Evolutionary conservation across 2,329 filamentous ascomycete genomes (phyloP), one percentile per base, ranked within the genome.

Genomic region (Basipetospora chlamydospora): DNA sequence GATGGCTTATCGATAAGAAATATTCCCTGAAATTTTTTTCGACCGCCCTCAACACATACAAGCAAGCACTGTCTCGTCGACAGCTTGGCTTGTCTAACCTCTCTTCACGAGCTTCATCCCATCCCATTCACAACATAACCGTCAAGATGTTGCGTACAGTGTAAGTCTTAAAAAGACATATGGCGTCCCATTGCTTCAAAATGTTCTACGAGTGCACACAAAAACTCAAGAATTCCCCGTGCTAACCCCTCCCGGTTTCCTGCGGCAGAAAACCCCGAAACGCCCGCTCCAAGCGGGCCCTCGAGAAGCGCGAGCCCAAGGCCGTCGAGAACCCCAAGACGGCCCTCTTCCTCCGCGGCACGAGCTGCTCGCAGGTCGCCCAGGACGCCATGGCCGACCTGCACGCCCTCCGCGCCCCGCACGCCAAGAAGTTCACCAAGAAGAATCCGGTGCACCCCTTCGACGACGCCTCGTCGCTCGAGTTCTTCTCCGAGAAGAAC

Each of bases 401-500:
- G 39, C 74, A 85, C 59, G 73, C 83, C 33, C 67, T 98, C 52
- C 87, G 88, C 49, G 77, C 81, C 51, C 86, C 87, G 3, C 70
- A 88, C 42, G 78, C 79, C 44, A 80, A 92, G 58, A 86, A 87
- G 47, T 94, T 98, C 64, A 83, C 77, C 60, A 98, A 96, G 72
- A 96, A 96, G 67, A 98, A 98, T 60, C 70, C 77, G 47, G 80
- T 94, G 49, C 86, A 90, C 58, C 90, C 90, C 2, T 98, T 98
- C 58, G 88, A 95, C 58, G 86, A 92, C 55, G 64, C 81, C 44
- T 67, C 79, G 20, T 88, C 81, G 37, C 72, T 96, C 46, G 85
- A 95, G 60, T 98, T 98, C 66, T 87, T 98, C 66, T 80, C 80
- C 43, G 78, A 87, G 54, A 98, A 96, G 66, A 98, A 98, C 61